Evolutionary conservation across 192 early-diverging fungal species (phyloP).

Genomic region (Mortierella antarctica): DNA sequence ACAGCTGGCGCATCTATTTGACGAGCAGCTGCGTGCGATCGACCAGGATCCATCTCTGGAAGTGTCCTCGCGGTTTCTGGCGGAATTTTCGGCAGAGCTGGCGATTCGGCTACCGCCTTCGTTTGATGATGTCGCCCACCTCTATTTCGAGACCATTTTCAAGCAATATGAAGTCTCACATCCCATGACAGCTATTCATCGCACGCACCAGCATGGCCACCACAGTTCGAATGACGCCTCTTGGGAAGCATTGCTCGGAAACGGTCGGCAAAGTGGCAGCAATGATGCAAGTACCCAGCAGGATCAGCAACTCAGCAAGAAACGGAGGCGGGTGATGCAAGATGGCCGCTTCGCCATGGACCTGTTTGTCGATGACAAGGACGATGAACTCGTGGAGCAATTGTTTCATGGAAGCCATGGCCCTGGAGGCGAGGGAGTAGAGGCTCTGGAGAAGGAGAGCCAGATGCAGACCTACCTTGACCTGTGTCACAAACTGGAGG

Average conservation of each 20-base stretch:
- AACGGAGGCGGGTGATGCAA: slow-evolving; percentile 36
- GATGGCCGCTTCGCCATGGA: slow-evolving; percentile 45
- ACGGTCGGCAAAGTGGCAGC: too few relatives aligned
- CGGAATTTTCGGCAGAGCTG: slow-evolving; percentile 28
- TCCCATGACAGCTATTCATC: neutral
- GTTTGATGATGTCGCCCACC: slow-evolving; percentile 29
- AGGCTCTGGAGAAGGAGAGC: neutral
- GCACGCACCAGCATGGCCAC: too few relatives aligned
- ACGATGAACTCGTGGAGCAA: slow-evolving; percentile 36
- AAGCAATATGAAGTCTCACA: slow-evolving; percentile 11
- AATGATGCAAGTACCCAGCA: neutral
- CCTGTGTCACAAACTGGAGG: slow-evolving; percentile 31
- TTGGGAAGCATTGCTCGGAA: too few relatives aligned
- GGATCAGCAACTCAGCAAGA: slow-evolving; percentile 26
- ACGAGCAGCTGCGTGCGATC: slow-evolving; percentile 7
- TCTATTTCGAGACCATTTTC: slow-evolving; percentile 40
- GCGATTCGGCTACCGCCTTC: slow-evolving; percentile 30
- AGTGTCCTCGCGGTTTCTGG: slow-evolving; percentile 20
- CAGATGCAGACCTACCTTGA: slow-evolving; percentile 17
- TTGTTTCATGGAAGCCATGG: slow-evolving; percentile 14
- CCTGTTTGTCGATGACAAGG: slow-evolving; percentile 37
- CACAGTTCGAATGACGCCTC: too few relatives aligned
- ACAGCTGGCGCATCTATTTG: slow-evolving; percentile 21
- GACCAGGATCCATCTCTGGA: slow-evolving; percentile 14
- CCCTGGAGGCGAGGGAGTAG: neutral